Conservation (phyloP, 345 rosid species). For the Melaleuca quinquenervia region DNA sequence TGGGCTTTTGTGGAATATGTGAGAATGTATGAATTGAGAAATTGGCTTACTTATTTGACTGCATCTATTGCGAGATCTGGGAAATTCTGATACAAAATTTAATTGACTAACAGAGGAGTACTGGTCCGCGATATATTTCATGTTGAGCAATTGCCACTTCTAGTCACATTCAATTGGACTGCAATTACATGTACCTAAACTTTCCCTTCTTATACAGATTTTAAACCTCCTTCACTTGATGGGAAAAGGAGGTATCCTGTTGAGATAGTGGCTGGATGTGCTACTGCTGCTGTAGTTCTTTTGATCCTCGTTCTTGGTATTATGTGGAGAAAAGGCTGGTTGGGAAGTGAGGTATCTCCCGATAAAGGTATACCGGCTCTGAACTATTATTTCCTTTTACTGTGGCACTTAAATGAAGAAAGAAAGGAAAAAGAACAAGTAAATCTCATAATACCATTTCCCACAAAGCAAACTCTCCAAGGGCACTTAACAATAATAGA, state of each 20-base stretch:
- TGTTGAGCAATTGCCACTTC: neutral
- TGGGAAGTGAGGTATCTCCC: slow-evolving; percentile 33
- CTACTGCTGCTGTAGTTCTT: slow-evolving; percentile 22
- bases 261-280: slow-evolving; percentile 10
- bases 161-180: neutral
- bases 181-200: neutral
- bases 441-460: neutral
- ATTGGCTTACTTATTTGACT: neutral
- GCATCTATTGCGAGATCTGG: neutral
- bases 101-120: neutral
- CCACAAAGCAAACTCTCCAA: neutral
- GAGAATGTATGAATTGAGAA: neutral
- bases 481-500: neutral
- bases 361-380: slow-evolving; percentile 42
- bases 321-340: slow-evolving; percentile 39
- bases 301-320: slow-evolving; percentile 19
- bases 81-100: neutral
- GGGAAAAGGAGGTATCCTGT: slow-evolving; percentile 9
- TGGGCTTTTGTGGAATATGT: neutral
- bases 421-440: neutral
- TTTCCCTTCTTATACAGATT: slow-evolving; percentile 27
- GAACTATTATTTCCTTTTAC: neutral
- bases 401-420: neutral
- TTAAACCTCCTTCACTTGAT: slow-evolving; percentile 32
- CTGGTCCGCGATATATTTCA: neutral